Evolutionary conservation across 2,329 filamentous ascomycete genomes (phyloP).

Genomic region (Colletotrichum sp.): DNA sequence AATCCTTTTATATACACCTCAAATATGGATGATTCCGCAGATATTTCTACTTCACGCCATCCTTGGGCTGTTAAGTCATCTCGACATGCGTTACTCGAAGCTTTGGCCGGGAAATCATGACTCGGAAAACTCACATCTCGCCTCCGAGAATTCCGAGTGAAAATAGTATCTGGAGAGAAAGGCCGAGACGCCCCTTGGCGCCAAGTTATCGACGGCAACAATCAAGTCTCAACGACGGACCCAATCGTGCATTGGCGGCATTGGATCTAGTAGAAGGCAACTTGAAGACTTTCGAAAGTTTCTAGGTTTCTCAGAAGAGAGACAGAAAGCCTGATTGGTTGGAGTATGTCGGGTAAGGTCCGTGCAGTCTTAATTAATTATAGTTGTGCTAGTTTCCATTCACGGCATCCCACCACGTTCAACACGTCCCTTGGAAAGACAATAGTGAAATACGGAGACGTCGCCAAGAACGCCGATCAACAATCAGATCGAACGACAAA

Average conservation of each 20-base stretch:
- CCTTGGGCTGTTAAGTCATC: not conserved
- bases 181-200: not conserved
- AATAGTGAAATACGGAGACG: not conserved
- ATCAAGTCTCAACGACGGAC: not conserved
- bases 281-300: not conserved
- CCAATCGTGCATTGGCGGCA: not conserved
- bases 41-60: not conserved
- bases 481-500: not conserved
- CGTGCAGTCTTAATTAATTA: not conserved
- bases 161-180: not conserved
- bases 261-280: not conserved
- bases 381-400: not conserved
- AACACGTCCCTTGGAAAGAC: not conserved
- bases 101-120: not conserved
- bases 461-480: not conserved
- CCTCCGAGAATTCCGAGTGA: not conserved
- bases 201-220: not conserved
- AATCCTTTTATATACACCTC: not conserved
- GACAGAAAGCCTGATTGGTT: not conserved
- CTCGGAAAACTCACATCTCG: not conserved
- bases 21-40: fast-evolving
- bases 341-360: not conserved
- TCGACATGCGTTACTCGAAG: not conserved
- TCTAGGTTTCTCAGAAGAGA: not conserved
- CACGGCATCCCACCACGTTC: not conserved